Conservation (phyloP, 2,329 filamentous ascomycete species). For the Aspergillus spinulosporus region DNA sequence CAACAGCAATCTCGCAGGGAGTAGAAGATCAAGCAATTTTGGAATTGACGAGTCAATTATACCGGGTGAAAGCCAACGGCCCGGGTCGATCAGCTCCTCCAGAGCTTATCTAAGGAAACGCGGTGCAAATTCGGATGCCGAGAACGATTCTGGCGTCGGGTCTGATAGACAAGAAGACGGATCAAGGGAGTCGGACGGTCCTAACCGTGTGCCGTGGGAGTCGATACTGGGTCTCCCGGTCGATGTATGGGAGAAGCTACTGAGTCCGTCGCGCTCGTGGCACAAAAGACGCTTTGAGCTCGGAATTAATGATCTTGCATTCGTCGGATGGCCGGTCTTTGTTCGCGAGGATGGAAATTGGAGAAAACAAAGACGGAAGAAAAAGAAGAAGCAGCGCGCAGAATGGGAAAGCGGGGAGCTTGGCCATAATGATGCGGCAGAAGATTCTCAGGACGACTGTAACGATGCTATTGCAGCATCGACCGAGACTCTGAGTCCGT, state of each 20-base stretch:
- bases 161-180: slow-evolving; percentile 33
- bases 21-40: slow-evolving; percentile 36
- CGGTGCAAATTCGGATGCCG: slow-evolving; percentile 33
- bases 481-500: slow-evolving; percentile 28
- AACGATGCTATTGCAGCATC: slow-evolving; percentile 35
- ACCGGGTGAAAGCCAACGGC: slow-evolving; percentile 32
- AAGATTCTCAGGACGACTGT: slow-evolving; percentile 36
- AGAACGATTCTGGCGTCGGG: slow-evolving; percentile 33
- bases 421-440: slow-evolving; percentile 38
- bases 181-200: slow-evolving; percentile 22
- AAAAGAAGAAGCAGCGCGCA: slow-evolving; percentile 38
- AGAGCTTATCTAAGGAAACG: slow-evolving; percentile 32
- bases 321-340: slow-evolving; percentile 80
- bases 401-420: slow-evolving; percentile 36
- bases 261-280: slow-evolving; percentile 73
- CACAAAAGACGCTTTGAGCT: slow-evolving; percentile 83
- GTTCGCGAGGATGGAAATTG: slow-evolving; percentile 75
- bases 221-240: slow-evolving; percentile 71
- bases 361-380: slow-evolving; percentile 63
- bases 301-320: slow-evolving; percentile 74
- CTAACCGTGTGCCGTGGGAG: slow-evolving; percentile 48
- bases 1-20: slow-evolving; percentile 24
- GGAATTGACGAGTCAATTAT: slow-evolving; percentile 37
- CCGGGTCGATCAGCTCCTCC: slow-evolving; percentile 38
- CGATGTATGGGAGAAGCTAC: slow-evolving; percentile 75